Evolutionary conservation across 768 basidiomycete genomes (phyloP), one percentile per base, ranked within the genome.

Genomic region (Russula brevipes): DNA sequence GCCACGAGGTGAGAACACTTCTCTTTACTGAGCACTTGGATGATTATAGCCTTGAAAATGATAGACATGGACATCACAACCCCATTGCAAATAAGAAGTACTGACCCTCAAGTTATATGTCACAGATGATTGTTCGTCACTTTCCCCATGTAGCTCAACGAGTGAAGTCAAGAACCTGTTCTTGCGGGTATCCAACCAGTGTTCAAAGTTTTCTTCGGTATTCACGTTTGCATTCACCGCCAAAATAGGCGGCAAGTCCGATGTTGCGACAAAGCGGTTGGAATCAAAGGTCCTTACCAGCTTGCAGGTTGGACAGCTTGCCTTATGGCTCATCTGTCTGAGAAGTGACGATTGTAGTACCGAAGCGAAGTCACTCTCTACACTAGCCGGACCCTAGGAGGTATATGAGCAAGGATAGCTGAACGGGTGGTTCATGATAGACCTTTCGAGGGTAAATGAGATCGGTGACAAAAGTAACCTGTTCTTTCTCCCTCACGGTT

Each of bases 381-480:
- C 10, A 73, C 69, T 66, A 81, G 78, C 64, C 74, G 8, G 75
- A 74, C 42, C 71, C 69, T 1, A 66, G 12, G 46, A 70, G 77
- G 17, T 46, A 57, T 12, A 53, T 60, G 24, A 59, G 33, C n/a
- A 53, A 52, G 19, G 51, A 39, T 63, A 24, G 16, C 42, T 36
- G 36, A 6, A 65, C 35, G 16, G 2, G 24, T 24, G n/a, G 19
- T 10, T 31, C 33, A 31, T 2, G 10, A 69, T 77, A 38, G 39
- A 94, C 94, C 76, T 87, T 91, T 52, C 88, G 83, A 5, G 94
- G 93, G 72, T 98, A 98, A 11, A 84, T 75, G 72, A 98, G 73
- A 71, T 98, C 97, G 17, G 97, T 74, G 5, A 94, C 80, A 71
- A 96, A 93, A 2, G 89, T 84, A 74, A 88, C 79, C 60, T 86